Evolutionary conservation across 805 yeast genomes (phyloP).

Genomic region (Ogataea minuta): DNA sequence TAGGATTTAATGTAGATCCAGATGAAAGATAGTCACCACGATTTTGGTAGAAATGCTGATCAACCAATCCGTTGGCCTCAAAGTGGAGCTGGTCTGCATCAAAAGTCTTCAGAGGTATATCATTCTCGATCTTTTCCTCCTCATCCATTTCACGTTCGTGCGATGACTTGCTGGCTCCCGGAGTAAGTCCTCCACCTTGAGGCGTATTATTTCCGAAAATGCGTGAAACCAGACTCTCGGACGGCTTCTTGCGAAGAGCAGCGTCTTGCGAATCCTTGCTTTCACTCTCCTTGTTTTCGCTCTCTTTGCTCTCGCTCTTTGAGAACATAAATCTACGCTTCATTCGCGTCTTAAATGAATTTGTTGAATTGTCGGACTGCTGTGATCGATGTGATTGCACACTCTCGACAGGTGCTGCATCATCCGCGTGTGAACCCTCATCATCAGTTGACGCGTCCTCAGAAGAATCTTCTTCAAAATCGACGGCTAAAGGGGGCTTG

Average conservation of each 20-base stretch:
- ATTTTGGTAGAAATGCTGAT: slow-evolving; percentile 42
- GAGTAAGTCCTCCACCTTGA: slow-evolving; percentile 18
- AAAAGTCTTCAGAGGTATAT: slow-evolving; percentile 9
- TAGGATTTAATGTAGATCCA: slow-evolving; percentile 15
- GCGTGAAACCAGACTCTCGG: slow-evolving; percentile 12
- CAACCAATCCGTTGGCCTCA: slow-evolving; percentile 56
- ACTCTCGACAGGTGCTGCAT: not conserved
- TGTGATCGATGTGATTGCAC: not conserved
- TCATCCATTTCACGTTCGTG: slow-evolving; percentile 40
- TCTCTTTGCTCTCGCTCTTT: slow-evolving; percentile 5
- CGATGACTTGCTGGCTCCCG: slow-evolving; percentile 16
- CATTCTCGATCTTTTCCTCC: slow-evolving; percentile 28
- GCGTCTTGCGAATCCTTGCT: not conserved
- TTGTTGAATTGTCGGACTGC: slow-evolving; percentile 1
- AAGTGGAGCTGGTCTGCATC: slow-evolving; percentile 41
- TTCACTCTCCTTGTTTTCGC: no score
- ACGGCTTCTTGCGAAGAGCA: slow-evolving; percentile 1
- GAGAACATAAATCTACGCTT: slow-evolving; percentile 20
- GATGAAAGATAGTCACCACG: slow-evolving; percentile 16
- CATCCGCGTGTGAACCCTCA: slow-evolving; percentile 2
- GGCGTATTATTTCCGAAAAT: slow-evolving; percentile 13
- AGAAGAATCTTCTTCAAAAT: slow-evolving; percentile 18
- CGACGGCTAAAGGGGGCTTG: slow-evolving; percentile 5
- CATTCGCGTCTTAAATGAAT: slow-evolving; percentile 5
- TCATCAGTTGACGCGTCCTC: slow-evolving; percentile 31